Percentiles rank a stretch among this genome's conserved stretches.
phyloP scores from a whole-genome alignment of 2,329 filamentous ascomycete genomes.

The Alternaria sp. region DNA sequence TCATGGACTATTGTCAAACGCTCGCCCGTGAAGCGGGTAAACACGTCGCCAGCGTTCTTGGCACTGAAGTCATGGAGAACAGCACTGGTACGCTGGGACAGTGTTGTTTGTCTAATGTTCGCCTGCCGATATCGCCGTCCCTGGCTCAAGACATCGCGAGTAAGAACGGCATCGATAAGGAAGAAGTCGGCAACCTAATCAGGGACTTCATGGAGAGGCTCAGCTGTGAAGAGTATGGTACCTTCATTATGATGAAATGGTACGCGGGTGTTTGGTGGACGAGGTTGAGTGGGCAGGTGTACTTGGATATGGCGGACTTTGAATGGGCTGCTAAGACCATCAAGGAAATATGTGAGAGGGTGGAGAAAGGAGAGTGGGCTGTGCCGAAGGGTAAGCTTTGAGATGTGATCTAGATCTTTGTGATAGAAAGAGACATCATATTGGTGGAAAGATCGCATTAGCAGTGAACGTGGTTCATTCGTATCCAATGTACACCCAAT shows the following conservation, averaged over 20 bases:
- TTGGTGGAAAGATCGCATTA: no score
- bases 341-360: conserved; percentile 61
- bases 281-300: conserved; percentile 80
- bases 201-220: conserved; percentile 50
- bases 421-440: no score
- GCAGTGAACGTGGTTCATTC: background rate
- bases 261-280: conserved; percentile 71
- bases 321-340: conserved; percentile 69
- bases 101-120: conserved; percentile 76
- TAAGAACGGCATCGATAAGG: conserved; percentile 24
- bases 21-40: conserved; percentile 70
- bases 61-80: conserved; percentile 76
- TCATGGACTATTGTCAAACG: conserved; percentile 67
- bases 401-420: background rate
- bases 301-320: conserved; percentile 81
- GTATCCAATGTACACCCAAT: background rate
- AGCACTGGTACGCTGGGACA: conserved; percentile 64
- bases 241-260: conserved; percentile 70
- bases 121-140: conserved; percentile 66
- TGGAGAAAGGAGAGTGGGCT: conserved; percentile 53
- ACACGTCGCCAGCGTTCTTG: conserved; percentile 66
- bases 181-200: conserved; percentile 34
- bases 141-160: conserved; percentile 32
- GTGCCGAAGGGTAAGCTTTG: conserved; percentile 13
- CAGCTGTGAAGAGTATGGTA: conserved; percentile 66